Evolutionary conservation across 1,284 basidiomycete species (phyloP).

Genomic region (Singerocomus inundabilis): DNA sequence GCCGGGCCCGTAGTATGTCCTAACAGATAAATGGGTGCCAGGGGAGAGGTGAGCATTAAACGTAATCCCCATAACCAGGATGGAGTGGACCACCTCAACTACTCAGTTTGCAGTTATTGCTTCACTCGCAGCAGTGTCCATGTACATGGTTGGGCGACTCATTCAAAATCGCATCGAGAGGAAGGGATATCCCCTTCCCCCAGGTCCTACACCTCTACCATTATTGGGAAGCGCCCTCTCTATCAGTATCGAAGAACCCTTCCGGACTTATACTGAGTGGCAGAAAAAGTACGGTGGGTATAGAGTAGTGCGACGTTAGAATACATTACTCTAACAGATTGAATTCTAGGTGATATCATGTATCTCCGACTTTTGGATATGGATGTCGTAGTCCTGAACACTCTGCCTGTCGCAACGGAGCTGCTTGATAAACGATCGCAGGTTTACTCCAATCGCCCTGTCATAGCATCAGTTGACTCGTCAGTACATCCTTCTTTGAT

Average conservation of each 20-base stretch:
- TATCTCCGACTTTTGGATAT: constrained; percentile 12
- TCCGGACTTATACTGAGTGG: constrained; percentile 16
- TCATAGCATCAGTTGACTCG: constrained; percentile 6
- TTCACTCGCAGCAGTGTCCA: not conserved
- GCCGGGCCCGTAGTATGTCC: too few species aligned
- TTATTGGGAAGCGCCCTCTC: constrained; percentile 13
- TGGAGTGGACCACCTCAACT: too few species aligned
- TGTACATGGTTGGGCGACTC: not conserved
- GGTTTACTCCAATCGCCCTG: constrained; percentile 18
- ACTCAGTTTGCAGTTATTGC: not conserved
- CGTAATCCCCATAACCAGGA: too few species aligned
- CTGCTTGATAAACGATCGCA: constrained; percentile 19
- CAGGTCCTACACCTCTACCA: constrained; percentile 12
- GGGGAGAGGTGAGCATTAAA: too few species aligned
- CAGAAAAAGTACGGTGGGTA: constrained; percentile 12
- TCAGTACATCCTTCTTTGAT: not conserved
- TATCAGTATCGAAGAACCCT: constrained; percentile 1
- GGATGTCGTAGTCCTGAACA: constrained; percentile 15
- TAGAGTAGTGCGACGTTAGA: not conserved
- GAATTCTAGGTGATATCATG: constrained; percentile 9
- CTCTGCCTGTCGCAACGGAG: not conserved
- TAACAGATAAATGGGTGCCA: too few species aligned
- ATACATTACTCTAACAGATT: not conserved
- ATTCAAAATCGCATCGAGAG: not conserved
- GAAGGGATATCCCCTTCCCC: constrained; percentile 4